Conservation (phyloP, 345 rosid species). For the Raphanus raphanistrum region DNA sequence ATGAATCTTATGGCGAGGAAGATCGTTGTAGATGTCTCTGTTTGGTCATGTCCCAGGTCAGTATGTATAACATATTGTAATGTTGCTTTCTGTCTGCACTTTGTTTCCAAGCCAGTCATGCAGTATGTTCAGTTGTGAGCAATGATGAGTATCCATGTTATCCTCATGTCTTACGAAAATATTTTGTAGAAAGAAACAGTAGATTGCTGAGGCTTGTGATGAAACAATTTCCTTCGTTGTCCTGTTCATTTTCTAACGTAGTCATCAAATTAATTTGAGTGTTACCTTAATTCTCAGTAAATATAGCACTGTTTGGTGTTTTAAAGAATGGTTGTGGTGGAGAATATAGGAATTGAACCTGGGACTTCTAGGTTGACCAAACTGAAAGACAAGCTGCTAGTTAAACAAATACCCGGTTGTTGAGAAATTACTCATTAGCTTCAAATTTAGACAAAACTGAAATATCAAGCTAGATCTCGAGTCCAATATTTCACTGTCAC, state of each 20-base stretch:
- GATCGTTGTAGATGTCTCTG: background rate
- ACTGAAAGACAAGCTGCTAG: background rate
- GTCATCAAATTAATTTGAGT: background rate
- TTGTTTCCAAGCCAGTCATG: background rate
- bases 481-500: background rate
- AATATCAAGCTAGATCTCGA: background rate
- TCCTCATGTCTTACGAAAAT: background rate
- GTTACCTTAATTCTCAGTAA: background rate
- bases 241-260: background rate
- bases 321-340: background rate
- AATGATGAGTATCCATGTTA: background rate
- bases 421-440: background rate
- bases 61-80: conserved; percentile 9
- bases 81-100: background rate
- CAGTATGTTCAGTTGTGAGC: conserved; percentile 4
- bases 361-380: background rate
- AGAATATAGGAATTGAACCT: background rate
- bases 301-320: background rate
- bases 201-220: background rate
- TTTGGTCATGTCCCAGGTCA: conserved; percentile 23
- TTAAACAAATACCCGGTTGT: background rate
- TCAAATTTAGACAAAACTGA: background rate
- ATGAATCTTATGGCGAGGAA: background rate
- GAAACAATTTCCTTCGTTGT: background rate
- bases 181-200: background rate